phyloP scores from a whole-genome alignment of 306 rosid genomes.

The Prunus mongolica region DNA sequence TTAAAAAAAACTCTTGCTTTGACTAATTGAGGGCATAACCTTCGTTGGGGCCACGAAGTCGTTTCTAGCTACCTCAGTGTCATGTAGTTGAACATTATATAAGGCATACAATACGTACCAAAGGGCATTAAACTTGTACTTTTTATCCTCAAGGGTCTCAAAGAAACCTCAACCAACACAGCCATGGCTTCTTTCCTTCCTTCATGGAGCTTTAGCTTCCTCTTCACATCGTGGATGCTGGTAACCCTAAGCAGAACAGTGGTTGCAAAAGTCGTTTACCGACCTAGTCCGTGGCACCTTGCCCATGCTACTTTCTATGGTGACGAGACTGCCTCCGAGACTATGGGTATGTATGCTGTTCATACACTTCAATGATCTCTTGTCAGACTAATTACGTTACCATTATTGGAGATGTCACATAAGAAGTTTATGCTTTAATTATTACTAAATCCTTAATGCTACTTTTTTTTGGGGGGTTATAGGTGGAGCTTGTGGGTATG shows the following conservation, averaged over 20 bases:
- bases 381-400: too few species aligned
- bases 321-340: constrained; percentile 73
- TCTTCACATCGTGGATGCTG: constrained; percentile 28
- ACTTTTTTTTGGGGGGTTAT: neutral
- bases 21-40: constrained; percentile 21
- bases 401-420: neutral
- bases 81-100: constrained; percentile 15
- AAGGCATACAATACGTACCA: constrained; percentile 26
- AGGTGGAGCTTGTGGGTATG: constrained; percentile 96
- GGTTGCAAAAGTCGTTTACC: constrained; percentile 27
- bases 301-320: constrained; percentile 94
- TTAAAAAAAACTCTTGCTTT: neutral
- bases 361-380: neutral
- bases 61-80: neutral
- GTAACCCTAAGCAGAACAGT: constrained; percentile 23
- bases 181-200: constrained; percentile 48
- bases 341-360: constrained; percentile 58
- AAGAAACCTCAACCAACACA: neutral
- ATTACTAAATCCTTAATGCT: neutral
- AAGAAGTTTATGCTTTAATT: neutral
- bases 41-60: constrained; percentile 61
- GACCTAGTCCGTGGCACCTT: constrained; percentile 58
- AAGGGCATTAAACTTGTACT: constrained; percentile 20
- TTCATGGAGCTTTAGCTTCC: constrained; percentile 28
- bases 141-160: neutral